These are phyloP conservation scores for Chiua sp. DNA, from an alignment of 1,284 basidiomycete genomes.

Conservation along the genomic window DNA sequence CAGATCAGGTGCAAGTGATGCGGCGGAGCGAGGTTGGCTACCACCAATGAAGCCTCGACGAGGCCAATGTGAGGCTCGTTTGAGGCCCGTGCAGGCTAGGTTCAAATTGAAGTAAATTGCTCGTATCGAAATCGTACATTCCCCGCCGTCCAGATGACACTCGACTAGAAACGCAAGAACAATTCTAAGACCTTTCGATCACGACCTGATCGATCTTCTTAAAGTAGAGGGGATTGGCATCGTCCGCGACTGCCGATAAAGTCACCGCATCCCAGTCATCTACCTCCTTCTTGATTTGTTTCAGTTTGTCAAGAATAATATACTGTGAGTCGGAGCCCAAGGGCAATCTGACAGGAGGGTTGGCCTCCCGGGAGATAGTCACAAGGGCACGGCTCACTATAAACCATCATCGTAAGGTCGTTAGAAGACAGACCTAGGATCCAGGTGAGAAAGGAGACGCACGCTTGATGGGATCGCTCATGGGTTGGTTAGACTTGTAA, in stretches of 20 bases:
- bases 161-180: background rate
- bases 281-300: conserved; percentile 20
- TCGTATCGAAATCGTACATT: no score
- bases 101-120: no score
- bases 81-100: no score
- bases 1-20: no score
- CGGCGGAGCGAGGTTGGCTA: no score
- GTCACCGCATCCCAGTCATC: conserved; percentile 23
- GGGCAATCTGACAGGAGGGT: conserved; percentile 28
- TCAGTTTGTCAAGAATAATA: conserved; percentile 19
- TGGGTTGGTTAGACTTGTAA: conserved; percentile 3
- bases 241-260: conserved; percentile 28
- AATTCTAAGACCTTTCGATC: background rate
- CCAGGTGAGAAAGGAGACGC: background rate
- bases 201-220: conserved; percentile 9
- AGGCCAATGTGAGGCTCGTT: no score
- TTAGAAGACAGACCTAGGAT: background rate
- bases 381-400: conserved; percentile 25
- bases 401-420: background rate
- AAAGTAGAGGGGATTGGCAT: conserved; percentile 20
- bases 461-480: conserved; percentile 19
- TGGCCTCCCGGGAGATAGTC: conserved; percentile 18
- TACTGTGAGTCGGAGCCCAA: conserved; percentile 26
- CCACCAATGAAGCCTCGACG: no score
- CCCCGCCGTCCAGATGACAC: no score